phyloP scores from a whole-genome alignment of 2,329 filamentous ascomycete genomes.

The Rhynchosporium secalis region DNA sequence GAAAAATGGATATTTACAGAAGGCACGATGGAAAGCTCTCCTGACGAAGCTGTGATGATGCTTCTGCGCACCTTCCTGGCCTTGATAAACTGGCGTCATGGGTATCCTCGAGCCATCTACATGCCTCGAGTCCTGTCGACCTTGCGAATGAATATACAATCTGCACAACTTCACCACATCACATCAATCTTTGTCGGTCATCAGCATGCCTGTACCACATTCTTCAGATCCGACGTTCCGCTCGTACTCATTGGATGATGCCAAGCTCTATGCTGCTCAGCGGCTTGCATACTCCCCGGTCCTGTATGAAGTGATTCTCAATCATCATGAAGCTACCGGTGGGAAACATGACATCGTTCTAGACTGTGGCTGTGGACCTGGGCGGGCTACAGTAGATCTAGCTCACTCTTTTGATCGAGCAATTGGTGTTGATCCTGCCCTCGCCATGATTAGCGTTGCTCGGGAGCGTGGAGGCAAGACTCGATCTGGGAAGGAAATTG shows the following conservation, averaged over 20 bases:
- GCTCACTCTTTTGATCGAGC: slow-evolving; percentile 33
- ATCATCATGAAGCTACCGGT: slow-evolving; percentile 31
- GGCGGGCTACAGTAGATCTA: slow-evolving; percentile 36
- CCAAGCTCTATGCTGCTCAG: slow-evolving; percentile 32
- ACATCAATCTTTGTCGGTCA: background rate
- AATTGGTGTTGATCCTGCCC: slow-evolving; percentile 36
- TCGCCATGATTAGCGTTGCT: slow-evolving; percentile 36
- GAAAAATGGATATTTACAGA: too few species aligned
- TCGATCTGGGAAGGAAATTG: slow-evolving; percentile 25
- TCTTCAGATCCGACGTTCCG: slow-evolving; percentile 36
- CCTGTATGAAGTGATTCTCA: slow-evolving; percentile 31
- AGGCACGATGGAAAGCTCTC: too few species aligned
- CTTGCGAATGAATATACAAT: background rate
- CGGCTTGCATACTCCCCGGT: slow-evolving; percentile 28
- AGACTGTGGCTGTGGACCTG: slow-evolving; percentile 40
- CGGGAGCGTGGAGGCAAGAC: slow-evolving; percentile 31
- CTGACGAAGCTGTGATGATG: too few species aligned
- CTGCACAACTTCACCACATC: background rate
- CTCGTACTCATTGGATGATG: slow-evolving; percentile 33
- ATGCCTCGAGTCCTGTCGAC: too few species aligned
- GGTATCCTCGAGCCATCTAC: too few species aligned
- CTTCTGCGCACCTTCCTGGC: too few species aligned
- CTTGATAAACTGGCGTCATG: too few species aligned
- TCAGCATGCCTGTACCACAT: slow-evolving; percentile 1
- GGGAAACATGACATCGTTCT: slow-evolving; percentile 32